phyloP scores from a whole-genome alignment of 2,329 filamentous ascomycete species.

The Stemphylium beticola region DNA sequence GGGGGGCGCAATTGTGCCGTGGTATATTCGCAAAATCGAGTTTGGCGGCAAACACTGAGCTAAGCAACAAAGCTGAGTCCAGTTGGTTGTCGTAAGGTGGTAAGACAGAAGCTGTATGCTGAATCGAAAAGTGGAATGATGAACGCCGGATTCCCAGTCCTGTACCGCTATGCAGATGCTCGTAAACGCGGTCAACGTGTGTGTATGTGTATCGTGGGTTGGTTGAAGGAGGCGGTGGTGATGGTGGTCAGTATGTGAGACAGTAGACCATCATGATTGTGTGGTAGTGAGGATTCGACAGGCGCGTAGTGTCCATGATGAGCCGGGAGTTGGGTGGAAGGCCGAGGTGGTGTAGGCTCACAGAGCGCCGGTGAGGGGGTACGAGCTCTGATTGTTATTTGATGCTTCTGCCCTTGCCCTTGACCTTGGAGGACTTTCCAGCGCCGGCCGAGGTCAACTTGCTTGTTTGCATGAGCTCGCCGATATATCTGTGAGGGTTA shows the following conservation, averaged over 20 bases:
- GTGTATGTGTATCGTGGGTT: conserved; percentile 15
- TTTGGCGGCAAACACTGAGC: conserved; percentile 7
- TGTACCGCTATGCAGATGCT: conserved; percentile 48
- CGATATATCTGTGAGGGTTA: conserved; percentile 78
- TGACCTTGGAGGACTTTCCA: conserved; percentile 57
- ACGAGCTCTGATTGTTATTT: conserved; percentile 44
- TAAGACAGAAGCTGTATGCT: conserved; percentile 34
- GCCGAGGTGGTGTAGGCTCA: conserved; percentile 32
- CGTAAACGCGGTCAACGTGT: conserved; percentile 36
- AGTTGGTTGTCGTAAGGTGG: conserved; percentile 15
- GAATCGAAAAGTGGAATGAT: conserved; percentile 29
- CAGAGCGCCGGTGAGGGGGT: conserved; percentile 17
- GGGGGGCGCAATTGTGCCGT: conserved; percentile 12
- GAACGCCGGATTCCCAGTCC: conserved; percentile 39
- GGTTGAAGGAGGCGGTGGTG: conserved; percentile 10
- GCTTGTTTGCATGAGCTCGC: conserved; percentile 83
- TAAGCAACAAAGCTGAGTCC: conserved; percentile 1
- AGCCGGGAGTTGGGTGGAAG: conserved; percentile 34
- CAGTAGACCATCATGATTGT: conserved; percentile 43
- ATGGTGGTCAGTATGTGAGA: conserved; percentile 29
- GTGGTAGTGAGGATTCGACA: conserved; percentile 37
- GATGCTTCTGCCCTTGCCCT: conserved; percentile 46
- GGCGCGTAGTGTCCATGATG: conserved; percentile 42
- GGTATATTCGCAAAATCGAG: conserved; percentile 14
- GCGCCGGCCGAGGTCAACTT: conserved; percentile 63